Evolutionary conservation across 129 eudicot genomes (phyloP).

Genomic region (Chrysanthemum lavandulifolium): DNA sequence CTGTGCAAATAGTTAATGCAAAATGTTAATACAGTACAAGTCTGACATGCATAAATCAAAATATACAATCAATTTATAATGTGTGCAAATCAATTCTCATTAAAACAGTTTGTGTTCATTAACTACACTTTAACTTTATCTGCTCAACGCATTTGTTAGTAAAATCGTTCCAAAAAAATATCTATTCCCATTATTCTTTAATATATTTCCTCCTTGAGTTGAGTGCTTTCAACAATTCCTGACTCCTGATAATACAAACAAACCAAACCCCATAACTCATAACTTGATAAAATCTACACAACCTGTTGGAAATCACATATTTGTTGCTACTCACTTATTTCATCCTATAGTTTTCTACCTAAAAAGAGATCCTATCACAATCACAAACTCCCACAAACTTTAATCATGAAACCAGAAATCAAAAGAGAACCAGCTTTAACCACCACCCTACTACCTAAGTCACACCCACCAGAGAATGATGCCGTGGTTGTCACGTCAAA

Average conservation of each 20-base stretch:
- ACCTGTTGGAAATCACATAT: not conserved
- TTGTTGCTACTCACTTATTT: constrained; percentile 3
- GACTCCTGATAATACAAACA: constrained; percentile 21
- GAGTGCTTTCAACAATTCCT: constrained; percentile 23
- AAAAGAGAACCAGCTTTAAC: constrained; percentile 25
- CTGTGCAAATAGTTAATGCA: too few relatives aligned
- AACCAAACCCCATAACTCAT: constrained; percentile 5
- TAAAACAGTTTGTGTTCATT: too few relatives aligned
- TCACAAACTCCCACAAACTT: constrained; percentile 11
- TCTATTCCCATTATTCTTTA: not conserved
- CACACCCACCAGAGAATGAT: constrained; percentile 25
- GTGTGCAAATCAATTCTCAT: too few relatives aligned
- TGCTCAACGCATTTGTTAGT: too few relatives aligned
- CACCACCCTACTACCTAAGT: constrained; percentile 43
- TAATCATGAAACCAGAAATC: constrained; percentile 36
- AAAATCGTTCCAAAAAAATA: too few relatives aligned
- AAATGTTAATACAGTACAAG: too few relatives aligned
- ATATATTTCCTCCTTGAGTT: constrained; percentile 15
- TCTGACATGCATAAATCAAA: too few relatives aligned
- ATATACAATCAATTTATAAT: too few relatives aligned
- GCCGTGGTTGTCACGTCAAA: not conserved
- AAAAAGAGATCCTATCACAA: not conserved
- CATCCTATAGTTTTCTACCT: constrained; percentile 7
- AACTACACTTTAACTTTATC: too few relatives aligned
- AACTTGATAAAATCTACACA: not conserved